Conservation (phyloP, 371 early-diverging fungal species). For the Mortierella sp. region DNA sequence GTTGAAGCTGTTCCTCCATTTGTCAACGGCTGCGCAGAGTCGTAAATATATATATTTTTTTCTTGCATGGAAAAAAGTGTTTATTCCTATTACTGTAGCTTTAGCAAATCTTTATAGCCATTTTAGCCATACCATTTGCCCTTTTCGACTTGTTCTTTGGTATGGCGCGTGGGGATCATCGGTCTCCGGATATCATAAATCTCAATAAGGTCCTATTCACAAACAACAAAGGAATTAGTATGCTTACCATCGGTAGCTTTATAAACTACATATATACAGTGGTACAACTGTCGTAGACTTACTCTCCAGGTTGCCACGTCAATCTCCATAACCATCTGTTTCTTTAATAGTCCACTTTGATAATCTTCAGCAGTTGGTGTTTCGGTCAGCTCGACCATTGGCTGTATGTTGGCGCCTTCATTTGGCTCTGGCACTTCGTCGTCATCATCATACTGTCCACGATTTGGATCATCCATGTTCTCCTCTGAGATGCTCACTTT, state of each 20-base stretch:
- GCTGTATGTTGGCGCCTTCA: slow-evolving; percentile 45
- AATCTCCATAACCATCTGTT: slow-evolving; percentile 88
- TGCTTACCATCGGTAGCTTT: too few relatives aligned
- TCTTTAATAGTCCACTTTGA: slow-evolving; percentile 73
- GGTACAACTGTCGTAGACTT: slow-evolving; percentile 19
- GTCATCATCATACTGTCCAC: slow-evolving; percentile 56
- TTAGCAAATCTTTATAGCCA: too few relatives aligned
- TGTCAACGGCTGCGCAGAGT: too few relatives aligned
- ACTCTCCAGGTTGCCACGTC: slow-evolving; percentile 79
- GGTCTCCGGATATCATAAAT: slow-evolving; percentile 71
- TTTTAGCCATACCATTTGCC: slow-evolving; percentile 62
- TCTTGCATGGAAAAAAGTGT: neutral
- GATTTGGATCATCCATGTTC: slow-evolving; percentile 76
- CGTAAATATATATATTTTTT: too few relatives aligned
- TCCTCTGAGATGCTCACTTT: slow-evolving; percentile 78
- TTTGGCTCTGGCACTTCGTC: slow-evolving; percentile 37
- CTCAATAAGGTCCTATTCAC: slow-evolving; percentile 69
- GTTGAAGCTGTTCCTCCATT: too few relatives aligned
- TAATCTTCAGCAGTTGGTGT: slow-evolving; percentile 76
- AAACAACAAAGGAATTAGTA: neutral
- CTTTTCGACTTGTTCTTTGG: slow-evolving; percentile 42
- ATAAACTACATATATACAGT: neutral
- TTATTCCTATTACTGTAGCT: neutral
- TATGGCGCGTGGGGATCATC: slow-evolving; percentile 72
- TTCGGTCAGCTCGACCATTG: slow-evolving; percentile 63